Evolutionary conservation across 768 basidiomycete genomes (phyloP).

Genomic region (Trametes elegans): DNA sequence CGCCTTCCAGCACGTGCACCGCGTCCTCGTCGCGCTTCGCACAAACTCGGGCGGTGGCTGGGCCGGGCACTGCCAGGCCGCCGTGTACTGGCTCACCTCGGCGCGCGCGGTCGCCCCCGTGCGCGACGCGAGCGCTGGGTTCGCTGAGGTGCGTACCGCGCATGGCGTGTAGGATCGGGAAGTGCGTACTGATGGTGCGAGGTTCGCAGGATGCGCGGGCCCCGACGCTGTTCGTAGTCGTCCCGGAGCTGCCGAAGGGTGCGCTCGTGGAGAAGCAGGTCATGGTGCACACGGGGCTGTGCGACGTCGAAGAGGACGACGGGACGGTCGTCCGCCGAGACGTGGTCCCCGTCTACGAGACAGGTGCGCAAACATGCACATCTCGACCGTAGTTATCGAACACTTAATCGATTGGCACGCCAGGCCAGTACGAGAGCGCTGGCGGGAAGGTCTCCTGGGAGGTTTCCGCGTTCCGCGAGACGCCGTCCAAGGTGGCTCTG

Average conservation of each 20-base stretch:
- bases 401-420: neutral
- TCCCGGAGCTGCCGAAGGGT: conserved; percentile 66
- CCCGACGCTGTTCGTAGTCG: conserved; percentile 56
- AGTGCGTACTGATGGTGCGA: neutral
- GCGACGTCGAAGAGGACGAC: conserved; percentile 44
- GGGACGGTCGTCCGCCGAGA: conserved; percentile 39
- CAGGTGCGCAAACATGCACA: conserved; percentile 46
- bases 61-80: conserved; percentile 59
- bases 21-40: conserved; percentile 61
- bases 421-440: conserved; percentile 2
- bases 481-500: conserved; percentile 40
- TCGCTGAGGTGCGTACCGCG: conserved; percentile 23
- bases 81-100: conserved; percentile 71
- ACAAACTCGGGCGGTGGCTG: conserved; percentile 54
- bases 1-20: conserved; percentile 73
- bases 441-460: conserved; percentile 43
- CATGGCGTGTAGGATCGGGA: too few relatives aligned
- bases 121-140: conserved; percentile 36
- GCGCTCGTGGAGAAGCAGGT: conserved; percentile 79
- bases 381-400: neutral
- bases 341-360: conserved; percentile 36
- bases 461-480: conserved; percentile 43
- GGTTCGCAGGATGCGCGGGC: conserved; percentile 24
- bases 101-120: conserved; percentile 38
- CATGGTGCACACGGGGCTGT: conserved; percentile 65